Conservation (phyloP, 768 basidiomycete genomes). For the Royoungia palumana region DNA sequence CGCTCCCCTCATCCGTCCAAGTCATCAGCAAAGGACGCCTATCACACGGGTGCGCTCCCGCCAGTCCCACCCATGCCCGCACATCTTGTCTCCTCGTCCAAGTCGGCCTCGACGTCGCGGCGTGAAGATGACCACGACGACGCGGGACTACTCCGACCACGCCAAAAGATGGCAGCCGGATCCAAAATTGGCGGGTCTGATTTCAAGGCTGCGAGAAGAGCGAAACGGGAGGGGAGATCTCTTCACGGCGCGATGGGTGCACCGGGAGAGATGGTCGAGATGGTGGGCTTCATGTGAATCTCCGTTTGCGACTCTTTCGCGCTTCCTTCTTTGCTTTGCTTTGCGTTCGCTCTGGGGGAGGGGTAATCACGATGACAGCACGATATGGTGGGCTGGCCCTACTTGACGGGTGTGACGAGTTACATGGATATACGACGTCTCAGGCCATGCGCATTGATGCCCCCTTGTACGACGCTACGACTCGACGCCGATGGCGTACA, state of each 20-base stretch:
- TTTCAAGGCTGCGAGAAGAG: constrained; percentile 27
- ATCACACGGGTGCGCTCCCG: constrained; percentile 21
- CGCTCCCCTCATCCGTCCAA: constrained; percentile 13
- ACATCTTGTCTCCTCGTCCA: neutral
- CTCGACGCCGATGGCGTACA: too few relatives aligned
- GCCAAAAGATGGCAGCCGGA: constrained; percentile 19
- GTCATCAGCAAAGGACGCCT: constrained; percentile 8
- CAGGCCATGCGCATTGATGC: too few relatives aligned
- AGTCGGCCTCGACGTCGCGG: constrained; percentile 1
- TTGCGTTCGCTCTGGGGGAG: too few relatives aligned
- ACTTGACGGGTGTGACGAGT: too few relatives aligned
- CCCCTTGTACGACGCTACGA: too few relatives aligned
- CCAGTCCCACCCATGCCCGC: constrained; percentile 25
- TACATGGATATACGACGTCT: too few relatives aligned
- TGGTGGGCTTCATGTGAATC: constrained; percentile 27
- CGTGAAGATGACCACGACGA: neutral
- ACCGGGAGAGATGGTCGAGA: constrained; percentile 25
- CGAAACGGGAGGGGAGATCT: constrained; percentile 23
- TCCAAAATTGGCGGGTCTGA: constrained; percentile 28
- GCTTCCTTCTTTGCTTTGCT: too few relatives aligned
- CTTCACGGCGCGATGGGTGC: constrained; percentile 1
- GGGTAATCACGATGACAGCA: too few relatives aligned
- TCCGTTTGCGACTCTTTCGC: too few relatives aligned
- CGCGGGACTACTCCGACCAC: constrained; percentile 20
- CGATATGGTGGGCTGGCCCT: too few relatives aligned